Evolutionary conservation across 2,329 filamentous ascomycete genomes (phyloP).

Genomic region (Xylaria sp.): DNA sequence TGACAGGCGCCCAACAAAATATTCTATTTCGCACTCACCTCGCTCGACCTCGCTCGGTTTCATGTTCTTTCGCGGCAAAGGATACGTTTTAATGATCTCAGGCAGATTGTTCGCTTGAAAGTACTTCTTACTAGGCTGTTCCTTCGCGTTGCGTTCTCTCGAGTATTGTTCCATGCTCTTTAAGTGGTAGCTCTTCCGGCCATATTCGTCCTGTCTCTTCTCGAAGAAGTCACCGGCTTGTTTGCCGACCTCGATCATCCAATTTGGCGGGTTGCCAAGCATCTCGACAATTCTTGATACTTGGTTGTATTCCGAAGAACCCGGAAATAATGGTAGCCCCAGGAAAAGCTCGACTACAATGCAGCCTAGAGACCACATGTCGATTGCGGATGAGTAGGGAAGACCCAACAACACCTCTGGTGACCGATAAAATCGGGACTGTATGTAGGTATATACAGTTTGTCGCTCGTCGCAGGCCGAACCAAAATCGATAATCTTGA

Average conservation of each 20-base stretch:
- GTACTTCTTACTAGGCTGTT: constrained; percentile 99
- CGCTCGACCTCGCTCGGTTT: constrained; percentile 94
- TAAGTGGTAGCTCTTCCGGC: constrained; percentile 84
- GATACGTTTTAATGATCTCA: constrained; percentile 96
- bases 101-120: constrained; percentile 93
- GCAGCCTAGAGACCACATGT: constrained; percentile 99
- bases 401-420: constrained; percentile 94
- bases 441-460: constrained; percentile 98
- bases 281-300: constrained; percentile 97
- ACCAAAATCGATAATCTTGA: constrained; percentile 99
- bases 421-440: constrained; percentile 96
- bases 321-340: constrained; percentile 90
- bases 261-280: constrained; percentile 93
- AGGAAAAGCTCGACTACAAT: constrained; percentile 98
- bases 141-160: constrained; percentile 91
- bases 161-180: constrained; percentile 99
- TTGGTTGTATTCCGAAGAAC: constrained; percentile 98
- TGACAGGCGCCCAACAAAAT: constrained; percentile 2
- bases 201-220: constrained; percentile 88
- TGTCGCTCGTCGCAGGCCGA: constrained; percentile 98
- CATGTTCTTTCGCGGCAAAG: constrained; percentile 99
- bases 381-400: constrained; percentile 97
- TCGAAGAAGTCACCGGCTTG: constrained; percentile 98
- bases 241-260: constrained; percentile 99
- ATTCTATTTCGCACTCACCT: constrained; percentile 66